phyloP scores from a whole-genome alignment of 2,329 filamentous ascomycete species.

The Claviceps lovelessii region DNA sequence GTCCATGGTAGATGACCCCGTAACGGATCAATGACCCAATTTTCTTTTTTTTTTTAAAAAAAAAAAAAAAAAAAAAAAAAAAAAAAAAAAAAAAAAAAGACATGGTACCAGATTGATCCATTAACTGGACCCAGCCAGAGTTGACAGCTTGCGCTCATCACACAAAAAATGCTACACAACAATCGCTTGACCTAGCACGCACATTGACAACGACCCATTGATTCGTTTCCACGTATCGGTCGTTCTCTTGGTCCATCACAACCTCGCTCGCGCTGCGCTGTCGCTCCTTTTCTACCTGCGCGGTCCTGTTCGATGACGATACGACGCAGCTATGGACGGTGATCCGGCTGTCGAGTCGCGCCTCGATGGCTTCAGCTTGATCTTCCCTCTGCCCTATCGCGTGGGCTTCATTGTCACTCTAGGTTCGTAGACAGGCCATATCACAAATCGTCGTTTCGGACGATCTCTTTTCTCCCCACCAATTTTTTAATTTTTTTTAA shows the following conservation, averaged over 20 bases:
- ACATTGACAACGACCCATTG: background rate
- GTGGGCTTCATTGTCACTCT: constrained; percentile 74
- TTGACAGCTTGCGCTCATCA: no score
- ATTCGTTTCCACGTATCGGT: background rate
- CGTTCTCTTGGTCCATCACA: background rate
- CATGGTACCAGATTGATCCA: no score
- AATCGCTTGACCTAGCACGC: background rate
- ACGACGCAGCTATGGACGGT: constrained; percentile 46
- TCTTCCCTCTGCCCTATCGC: constrained; percentile 79
- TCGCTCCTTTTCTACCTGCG: background rate
- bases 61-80: no score
- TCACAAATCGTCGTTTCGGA: background rate
- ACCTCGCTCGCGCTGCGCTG: background rate
- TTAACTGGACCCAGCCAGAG: no score
- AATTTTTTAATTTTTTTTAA: background rate
- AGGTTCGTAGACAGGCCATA: constrained; percentile 37
- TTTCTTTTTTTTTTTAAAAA: no score
- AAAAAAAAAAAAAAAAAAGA: no score
- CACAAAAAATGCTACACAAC: no score
- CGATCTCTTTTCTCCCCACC: background rate
- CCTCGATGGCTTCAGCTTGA: constrained; percentile 75
- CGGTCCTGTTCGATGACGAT: constrained; percentile 3
- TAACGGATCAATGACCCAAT: no score
- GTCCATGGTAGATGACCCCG: no score
- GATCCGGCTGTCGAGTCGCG: constrained; percentile 54